Base-by-base conservation (phyloP, 768 basidiomycete genomes). In the Paxillus involutus region DNA sequence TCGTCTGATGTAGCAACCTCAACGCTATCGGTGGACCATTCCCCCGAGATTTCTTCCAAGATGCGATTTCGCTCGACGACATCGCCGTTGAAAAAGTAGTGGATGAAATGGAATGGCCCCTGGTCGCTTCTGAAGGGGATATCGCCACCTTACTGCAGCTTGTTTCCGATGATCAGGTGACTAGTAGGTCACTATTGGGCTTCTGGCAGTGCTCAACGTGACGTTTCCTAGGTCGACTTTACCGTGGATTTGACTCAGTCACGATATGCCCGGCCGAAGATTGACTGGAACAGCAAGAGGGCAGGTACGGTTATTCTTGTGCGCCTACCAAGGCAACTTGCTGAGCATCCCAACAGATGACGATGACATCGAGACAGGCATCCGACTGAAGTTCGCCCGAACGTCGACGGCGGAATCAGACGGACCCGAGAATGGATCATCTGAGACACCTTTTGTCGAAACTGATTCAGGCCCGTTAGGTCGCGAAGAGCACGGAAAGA, bases 281-380 rank as follows among this genome's bases (percentile, higher is more conserved):
- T 89, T 35, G 89, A 92, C 63, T 92, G 88, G 82, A 91, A 91
- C 60, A 96, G 91, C 69, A 92, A 92, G 73, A 91, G 91, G 77
- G 87, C 88, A 59, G 90, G 91, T 89, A 57, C 51, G 77, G 30
- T 19, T 10, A 30, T 36, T 26, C 26, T 5, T 36, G 50, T 36
- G 48, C 13, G 42, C 19, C 17, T 6, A 46, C 45, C 49, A 10
- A n/a, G 41, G 43, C 10, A 13, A 21, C 48, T 40, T 30, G 39
- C 48, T 56, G 58, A 57, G 49, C 45, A 19, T 55, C 37, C 33
- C 29, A 41, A 37, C 58, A 93, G 91, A 91, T 64, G 91, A 94
- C 62, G 88, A 92, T 68, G 82, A 92, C 61, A 85, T 92, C 45
- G 91, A 94, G 70, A 89, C 86, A 4, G 66, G 73, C 8, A 74